Conservation (phyloP, 768 basidiomycete species). For the Panaeolus papilionaceus region DNA sequence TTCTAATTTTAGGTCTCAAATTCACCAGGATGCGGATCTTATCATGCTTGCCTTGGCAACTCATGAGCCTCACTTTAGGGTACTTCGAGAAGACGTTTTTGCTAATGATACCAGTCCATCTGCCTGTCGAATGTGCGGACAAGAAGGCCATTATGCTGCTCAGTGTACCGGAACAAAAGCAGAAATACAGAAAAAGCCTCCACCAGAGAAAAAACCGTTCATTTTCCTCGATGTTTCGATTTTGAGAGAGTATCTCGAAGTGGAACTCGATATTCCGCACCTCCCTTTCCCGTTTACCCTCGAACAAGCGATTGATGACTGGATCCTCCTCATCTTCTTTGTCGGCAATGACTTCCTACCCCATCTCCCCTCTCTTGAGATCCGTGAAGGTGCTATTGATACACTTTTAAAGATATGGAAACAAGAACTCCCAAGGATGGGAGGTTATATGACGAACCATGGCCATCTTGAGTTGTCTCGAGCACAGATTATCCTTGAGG, state of each 20-base stretch:
- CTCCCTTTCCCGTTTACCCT: constrained; percentile 87
- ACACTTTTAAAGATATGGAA: constrained; percentile 97
- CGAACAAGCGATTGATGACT: constrained; percentile 98
- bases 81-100: constrained; percentile 98
- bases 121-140: constrained; percentile 92
- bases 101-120: constrained; percentile 74
- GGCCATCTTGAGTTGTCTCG: constrained; percentile 85
- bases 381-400: constrained; percentile 99
- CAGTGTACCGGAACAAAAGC: constrained; percentile 88
- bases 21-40: constrained; percentile 89
- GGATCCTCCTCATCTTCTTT: constrained; percentile 99
- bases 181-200: constrained; percentile 70
- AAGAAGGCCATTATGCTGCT: constrained; percentile 94
- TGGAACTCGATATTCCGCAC: constrained; percentile 87
- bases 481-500: constrained; percentile 94
- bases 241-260: constrained; percentile 96
- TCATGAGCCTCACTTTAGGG: constrained; percentile 97
- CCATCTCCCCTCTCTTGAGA: constrained; percentile 97
- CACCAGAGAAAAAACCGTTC: constrained; percentile 90
- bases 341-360: constrained; percentile 99
- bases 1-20: background rate
- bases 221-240: constrained; percentile 98
- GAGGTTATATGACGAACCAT: constrained; percentile 95
- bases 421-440: constrained; percentile 91
- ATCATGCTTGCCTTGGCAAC: constrained; percentile 99